Evolutionary conservation across 176 grass and related monocot genomes (phyloP).

Genomic region (Puya raimondii): DNA sequence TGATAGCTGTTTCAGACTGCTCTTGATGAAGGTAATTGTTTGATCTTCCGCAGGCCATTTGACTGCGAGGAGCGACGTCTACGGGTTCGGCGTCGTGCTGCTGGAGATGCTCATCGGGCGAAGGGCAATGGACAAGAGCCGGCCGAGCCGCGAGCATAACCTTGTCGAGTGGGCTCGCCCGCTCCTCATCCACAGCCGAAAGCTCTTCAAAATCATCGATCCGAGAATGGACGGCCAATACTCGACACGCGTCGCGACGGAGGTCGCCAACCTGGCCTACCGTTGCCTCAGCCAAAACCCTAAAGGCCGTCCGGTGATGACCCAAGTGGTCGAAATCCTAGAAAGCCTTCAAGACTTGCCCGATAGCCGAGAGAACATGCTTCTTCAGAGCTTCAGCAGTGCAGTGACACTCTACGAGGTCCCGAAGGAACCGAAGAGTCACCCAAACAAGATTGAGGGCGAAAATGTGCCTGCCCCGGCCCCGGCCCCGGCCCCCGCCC

Average conservation of each 20-base stretch:
- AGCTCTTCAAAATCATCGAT: conserved; percentile 79
- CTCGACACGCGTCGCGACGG: conserved; percentile 51
- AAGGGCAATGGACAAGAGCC: conserved; percentile 77
- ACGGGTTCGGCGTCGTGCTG: conserved; percentile 90
- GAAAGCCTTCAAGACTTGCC: conserved; percentile 56
- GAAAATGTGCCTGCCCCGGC: not conserved
- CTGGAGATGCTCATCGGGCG: conserved; percentile 87
- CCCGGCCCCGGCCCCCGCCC: too few species aligned
- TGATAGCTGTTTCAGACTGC: too few species aligned
- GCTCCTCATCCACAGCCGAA: conserved; percentile 70
- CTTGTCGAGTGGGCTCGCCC: conserved; percentile 92
- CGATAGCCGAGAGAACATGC: conserved; percentile 52
- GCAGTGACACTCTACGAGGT: conserved; percentile 67
- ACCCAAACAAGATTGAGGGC: not conserved
- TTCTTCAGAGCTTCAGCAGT: conserved; percentile 41
- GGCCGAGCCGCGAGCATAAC: conserved; percentile 66
- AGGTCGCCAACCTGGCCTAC: conserved; percentile 64
- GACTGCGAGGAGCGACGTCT: conserved; percentile 80
- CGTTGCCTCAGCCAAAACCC: conserved; percentile 84
- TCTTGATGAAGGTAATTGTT: not conserved
- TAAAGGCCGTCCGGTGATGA: conserved; percentile 74
- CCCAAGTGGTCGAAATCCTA: conserved; percentile 49
- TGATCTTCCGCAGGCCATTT: conserved; percentile 59
- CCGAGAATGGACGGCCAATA: conserved; percentile 90
- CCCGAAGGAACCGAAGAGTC: conserved; percentile 38